Conservation (phyloP, 768 basidiomycete species). For the Punctularia strigosozonata region DNA sequence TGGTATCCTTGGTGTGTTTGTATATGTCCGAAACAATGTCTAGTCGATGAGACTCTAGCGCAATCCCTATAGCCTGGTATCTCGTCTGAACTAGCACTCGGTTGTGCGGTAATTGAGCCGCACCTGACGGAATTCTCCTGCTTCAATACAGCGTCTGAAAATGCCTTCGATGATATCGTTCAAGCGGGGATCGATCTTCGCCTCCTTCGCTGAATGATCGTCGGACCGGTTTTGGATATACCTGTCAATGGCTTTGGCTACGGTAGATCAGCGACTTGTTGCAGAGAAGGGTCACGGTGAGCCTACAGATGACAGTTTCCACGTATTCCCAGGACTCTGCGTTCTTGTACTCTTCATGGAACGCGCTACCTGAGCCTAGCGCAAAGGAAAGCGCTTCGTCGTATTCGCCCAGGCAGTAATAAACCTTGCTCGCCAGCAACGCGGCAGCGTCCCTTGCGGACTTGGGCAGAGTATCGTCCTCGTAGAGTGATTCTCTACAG, state of each 20-base stretch:
- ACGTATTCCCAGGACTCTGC: conserved; percentile 74
- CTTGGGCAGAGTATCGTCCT: conserved; percentile 63
- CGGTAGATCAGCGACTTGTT: neutral
- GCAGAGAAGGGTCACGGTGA: neutral
- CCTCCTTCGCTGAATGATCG: conserved; percentile 33
- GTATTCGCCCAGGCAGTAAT: conserved; percentile 92
- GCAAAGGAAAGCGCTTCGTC: conserved; percentile 95
- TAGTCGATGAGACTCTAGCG: conserved; percentile 80
- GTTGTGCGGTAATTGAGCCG: conserved; percentile 10
- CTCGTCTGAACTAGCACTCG: conserved; percentile 2
- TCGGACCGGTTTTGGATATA: conserved; percentile 66
- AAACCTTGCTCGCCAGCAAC: conserved; percentile 92
- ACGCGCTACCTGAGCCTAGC: conserved; percentile 78
- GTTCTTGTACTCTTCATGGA: conserved; percentile 59
- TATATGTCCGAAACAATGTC: conserved; percentile 80
- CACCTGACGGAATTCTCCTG: conserved; percentile 88
- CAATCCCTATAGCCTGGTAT: conserved; percentile 82
- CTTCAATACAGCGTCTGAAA: conserved; percentile 72
- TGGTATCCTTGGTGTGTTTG: conserved; percentile 58
- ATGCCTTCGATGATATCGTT: conserved; percentile 84
- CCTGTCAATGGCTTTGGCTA: conserved; percentile 93
- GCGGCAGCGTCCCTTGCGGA: conserved; percentile 76
- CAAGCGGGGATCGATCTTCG: conserved; percentile 69
- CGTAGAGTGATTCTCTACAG: conserved; percentile 79
- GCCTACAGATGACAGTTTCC: conserved; percentile 90